Evolutionary conservation across 441 rosid species (phyloP).

Genomic region (Pelargonium exstipulatum): DNA sequence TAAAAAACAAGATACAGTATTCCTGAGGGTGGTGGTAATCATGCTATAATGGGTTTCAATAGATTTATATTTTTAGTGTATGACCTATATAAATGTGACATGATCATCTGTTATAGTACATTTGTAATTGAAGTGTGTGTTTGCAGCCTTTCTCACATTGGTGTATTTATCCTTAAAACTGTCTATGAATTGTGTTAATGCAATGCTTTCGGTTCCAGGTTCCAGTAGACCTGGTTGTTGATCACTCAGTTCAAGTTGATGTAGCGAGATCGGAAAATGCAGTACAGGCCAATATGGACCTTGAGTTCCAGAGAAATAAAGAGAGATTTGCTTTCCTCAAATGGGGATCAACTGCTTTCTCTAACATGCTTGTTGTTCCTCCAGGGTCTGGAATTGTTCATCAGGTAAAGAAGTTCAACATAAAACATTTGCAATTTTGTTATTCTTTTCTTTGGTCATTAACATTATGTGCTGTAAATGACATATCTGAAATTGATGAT

Average conservation of each 20-base stretch:
- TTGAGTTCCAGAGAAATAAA: conserved; percentile 48
- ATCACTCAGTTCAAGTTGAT: conserved; percentile 72
- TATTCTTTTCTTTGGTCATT: background rate
- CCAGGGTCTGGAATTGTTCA: conserved; percentile 70
- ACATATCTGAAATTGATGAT: background rate
- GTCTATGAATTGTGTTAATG: background rate
- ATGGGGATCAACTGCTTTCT: conserved; percentile 59
- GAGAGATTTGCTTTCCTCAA: conserved; percentile 62
- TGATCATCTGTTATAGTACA: background rate
- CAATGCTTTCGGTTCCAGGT: conserved; percentile 30
- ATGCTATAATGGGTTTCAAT: background rate
- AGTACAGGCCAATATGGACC: conserved; percentile 42
- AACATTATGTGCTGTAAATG: background rate
- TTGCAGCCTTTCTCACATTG: conserved; percentile 3
- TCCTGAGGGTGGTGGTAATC: background rate
- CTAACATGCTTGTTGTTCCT: conserved; percentile 62
- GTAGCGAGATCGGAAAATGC: conserved; percentile 52
- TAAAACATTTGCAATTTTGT: background rate
- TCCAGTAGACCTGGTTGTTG: conserved; percentile 53
- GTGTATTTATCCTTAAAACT: background rate
- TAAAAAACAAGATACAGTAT: no score
- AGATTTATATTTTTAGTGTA: background rate
- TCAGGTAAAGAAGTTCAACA: conserved; percentile 38
- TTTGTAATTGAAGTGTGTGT: background rate
- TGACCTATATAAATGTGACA: background rate